These are phyloP conservation scores for Amphicarpaea edgeworthii DNA, from an alignment of 306 rosid genomes.

Conservation along the genomic window DNA sequence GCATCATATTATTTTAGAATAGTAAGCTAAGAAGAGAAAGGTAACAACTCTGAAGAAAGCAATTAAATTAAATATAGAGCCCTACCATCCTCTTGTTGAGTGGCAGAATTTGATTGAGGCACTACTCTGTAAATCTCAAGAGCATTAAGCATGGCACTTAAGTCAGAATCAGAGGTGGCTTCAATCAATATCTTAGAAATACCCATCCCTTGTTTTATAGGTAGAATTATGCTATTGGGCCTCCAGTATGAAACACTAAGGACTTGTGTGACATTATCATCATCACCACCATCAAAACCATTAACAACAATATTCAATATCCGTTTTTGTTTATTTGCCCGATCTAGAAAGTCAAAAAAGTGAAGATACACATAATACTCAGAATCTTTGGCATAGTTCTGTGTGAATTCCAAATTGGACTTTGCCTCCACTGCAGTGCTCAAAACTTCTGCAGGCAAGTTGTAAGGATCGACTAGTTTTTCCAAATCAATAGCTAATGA, in stretches of 20 bases:
- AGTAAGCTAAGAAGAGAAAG: neutral
- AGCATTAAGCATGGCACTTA: constrained; percentile 41
- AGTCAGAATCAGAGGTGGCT: neutral
- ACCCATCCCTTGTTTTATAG: neutral
- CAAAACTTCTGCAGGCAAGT: constrained; percentile 23
- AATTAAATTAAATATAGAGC: no score
- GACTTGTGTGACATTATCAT: neutral
- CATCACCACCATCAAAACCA: neutral
- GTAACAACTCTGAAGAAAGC: no score
- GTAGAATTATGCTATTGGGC: neutral
- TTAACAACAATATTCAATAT: constrained; percentile 5
- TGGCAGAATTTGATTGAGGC: constrained; percentile 10
- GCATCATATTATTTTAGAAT: neutral
- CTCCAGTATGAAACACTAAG: neutral
- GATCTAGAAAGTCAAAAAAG: constrained; percentile 37
- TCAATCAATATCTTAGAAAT: neutral
- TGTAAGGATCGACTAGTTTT: neutral
- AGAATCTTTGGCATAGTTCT: neutral
- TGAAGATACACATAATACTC: constrained; percentile 27
- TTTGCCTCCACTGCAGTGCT: constrained; percentile 1
- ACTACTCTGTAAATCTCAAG: constrained; percentile 25
- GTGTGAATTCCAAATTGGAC: neutral
- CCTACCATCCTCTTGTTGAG: constrained; percentile 30
- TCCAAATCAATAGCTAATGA: neutral
- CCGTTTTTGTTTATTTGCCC: neutral